phyloP scores from a whole-genome alignment of 257 asterid genomes.

The Ocimum tenuiflorum region DNA sequence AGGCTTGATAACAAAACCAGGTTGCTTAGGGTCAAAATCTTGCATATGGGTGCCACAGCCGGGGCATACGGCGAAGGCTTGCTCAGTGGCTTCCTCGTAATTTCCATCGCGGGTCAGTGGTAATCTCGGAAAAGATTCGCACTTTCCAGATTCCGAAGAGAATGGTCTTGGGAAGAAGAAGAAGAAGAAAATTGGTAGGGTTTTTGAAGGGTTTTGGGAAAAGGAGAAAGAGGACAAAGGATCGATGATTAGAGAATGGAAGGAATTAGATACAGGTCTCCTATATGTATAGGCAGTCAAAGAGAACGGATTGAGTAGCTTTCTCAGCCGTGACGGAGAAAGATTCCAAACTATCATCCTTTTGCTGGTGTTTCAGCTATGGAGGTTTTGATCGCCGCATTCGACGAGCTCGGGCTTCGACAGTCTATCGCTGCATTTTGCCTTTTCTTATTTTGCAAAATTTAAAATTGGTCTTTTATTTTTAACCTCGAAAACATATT shows the following conservation, averaged over 20 bases:
- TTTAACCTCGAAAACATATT: no score
- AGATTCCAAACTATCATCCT: conserved; percentile 45
- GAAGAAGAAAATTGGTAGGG: conserved; percentile 29
- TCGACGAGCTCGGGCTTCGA: no score
- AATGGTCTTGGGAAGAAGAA: conserved; percentile 33
- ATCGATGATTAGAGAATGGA: conserved; percentile 5
- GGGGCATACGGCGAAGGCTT: conserved; percentile 46
- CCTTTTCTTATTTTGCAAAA: no score
- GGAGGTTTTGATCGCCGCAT: conserved; percentile 17
- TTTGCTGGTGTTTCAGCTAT: conserved; percentile 5
- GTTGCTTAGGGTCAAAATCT: conserved; percentile 55
- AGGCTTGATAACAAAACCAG: conserved; percentile 52
- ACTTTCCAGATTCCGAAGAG: conserved; percentile 34
- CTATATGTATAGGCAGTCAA: conserved; percentile 25
- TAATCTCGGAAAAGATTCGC: conserved; percentile 17
- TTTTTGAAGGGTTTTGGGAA: conserved; percentile 51
- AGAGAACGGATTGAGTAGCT: conserved; percentile 37
- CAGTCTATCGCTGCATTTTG: no score
- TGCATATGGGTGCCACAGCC: conserved; percentile 89
- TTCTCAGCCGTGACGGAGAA: conserved; percentile 44
- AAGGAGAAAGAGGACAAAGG: conserved; percentile 15
- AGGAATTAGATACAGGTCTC: conserved; percentile 24
- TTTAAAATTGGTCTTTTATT: no score
- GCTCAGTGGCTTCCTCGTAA: conserved; percentile 47
- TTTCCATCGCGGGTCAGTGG: conserved; percentile 66